phyloP scores from a whole-genome alignment of 352 stramenopile species.

The Globisporangium lucens region DNA sequence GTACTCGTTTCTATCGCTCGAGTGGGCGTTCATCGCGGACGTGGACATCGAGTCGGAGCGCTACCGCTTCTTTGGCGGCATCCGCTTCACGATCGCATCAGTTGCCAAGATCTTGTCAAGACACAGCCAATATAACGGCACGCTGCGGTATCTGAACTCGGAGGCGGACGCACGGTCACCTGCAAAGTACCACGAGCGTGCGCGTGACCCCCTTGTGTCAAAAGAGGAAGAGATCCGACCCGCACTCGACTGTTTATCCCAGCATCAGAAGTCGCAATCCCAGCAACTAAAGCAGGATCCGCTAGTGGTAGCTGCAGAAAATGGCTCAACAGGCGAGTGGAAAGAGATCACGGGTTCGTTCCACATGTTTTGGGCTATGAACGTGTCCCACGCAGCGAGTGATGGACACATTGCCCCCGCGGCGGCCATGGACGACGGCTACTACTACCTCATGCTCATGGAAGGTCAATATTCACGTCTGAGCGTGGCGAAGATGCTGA shows the following conservation, averaged over 20 bases:
- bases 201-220: constrained; percentile 28
- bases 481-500: constrained; percentile 39
- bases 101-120: constrained; percentile 41
- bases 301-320: neutral
- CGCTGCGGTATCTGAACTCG: constrained; percentile 34
- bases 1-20: constrained; percentile 81
- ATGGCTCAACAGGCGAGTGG: constrained; percentile 16
- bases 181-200: constrained; percentile 36
- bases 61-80: constrained; percentile 49
- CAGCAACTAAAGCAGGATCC: neutral
- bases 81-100: constrained; percentile 50
- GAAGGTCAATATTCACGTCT: constrained; percentile 35
- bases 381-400: constrained; percentile 25
- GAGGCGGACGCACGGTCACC: constrained; percentile 27
- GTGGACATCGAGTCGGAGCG: constrained; percentile 75
- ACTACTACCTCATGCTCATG: constrained; percentile 57
- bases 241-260: constrained; percentile 37
- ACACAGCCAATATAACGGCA: constrained; percentile 34
- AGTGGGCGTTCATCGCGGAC: constrained; percentile 82
- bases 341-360: constrained; percentile 26
- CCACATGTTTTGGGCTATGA: constrained; percentile 38
- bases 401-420: constrained; percentile 28
- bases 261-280: neutral
- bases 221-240: constrained; percentile 29
- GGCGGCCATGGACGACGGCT: constrained; percentile 40